Evolutionary conservation across 306 rosid species (phyloP), one percentile per base, ranked within the genome.

Genomic region (Aeschynomene evenia): DNA sequence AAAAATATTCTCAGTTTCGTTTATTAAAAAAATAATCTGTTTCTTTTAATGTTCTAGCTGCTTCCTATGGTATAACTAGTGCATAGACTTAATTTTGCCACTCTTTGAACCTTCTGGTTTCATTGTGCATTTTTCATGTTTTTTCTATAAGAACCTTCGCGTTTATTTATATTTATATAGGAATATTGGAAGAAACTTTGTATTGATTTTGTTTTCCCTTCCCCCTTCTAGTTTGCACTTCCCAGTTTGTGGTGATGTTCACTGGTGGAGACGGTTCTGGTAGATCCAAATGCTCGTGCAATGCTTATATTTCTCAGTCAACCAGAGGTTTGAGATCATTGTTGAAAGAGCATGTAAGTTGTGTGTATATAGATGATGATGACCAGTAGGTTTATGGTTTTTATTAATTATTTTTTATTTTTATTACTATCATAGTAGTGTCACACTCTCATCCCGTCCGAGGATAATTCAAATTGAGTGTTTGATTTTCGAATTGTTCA

Each of bases 211-310:
- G 12, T 28, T 20, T 7, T 6, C 28, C 42, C 18, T 49, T 63
- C 39, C 23, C 7, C 52, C 59, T 63, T 72, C 14, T 75, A 95
- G 99, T 95, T 66, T 85, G 95, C 74, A 84, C 95, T 63, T 77
- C 92, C 36, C 90, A 85, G 80, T 91, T 88, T 80, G 97, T 91
- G 84, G 96, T 83, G 77, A 85, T 95, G 95, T 91, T 95, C 77
- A 89, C 86, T 23, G 84, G 91, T 37, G 77, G 78, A 40, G 86
- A 77, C 48, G 80, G 87, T 53, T 59, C 69, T 21, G 84, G 85
- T 63, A 71, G 78, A 67, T 74, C 83, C 74, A 89, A 80, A 63
- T 70, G 78, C 80, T 23, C 78, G 9, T 87, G 87, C 83, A 85
- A 67, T 70, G 98, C 96, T 51, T 81, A 76, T 76, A 61, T 93